Base-by-base conservation (phyloP, 2,329 filamentous ascomycete genomes). In the Bipolaris oryzae region DNA sequence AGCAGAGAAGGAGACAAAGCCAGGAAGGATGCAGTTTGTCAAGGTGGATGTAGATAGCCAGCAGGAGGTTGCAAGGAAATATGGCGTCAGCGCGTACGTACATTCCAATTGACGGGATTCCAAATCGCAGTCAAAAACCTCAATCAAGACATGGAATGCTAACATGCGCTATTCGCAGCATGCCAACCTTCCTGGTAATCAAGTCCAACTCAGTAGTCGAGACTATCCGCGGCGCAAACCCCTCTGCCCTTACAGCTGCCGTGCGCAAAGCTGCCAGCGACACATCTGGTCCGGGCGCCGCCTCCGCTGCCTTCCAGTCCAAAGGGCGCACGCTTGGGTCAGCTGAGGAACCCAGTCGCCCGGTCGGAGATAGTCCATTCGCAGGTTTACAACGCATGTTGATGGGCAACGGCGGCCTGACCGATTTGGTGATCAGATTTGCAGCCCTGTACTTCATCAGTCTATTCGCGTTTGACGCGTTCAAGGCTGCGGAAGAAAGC, bases 1-100 rank as follows among this genome's bases (percentile, higher is more conserved):
- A 52, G 83, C 82, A 56, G 77, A 80, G 50, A 77, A 79, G 43
- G 81, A 85, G 67, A 66, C 75, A 21, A 78, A 80, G 55, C 75
- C 78, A 0, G 77, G 77, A 15, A 76, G 75, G 37, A 72, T 85
- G 20, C 77, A 78, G 25, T 85, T 85, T 66, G 76, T 78, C 61
- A 84, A 85, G 74, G 79, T 85, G 31, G 80, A 85, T 55, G 83
- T 85, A 13, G 83, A 85, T 63, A 78, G 78, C 45, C 78, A 82
- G 60, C 75, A 78, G 38, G 78, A 80, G 37, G 76, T 85, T 7
- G 81, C 83, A 15, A 69, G 73, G 54, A 79, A 82, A 45, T 78
- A 82, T 55, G 75, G 78, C 18, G 80, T 85, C 5, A 77, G 77
- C 35, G 82, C 83, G 74, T 76, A 69, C 31, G 74, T 69, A 28